Conservation (phyloP, 2,329 filamentous ascomycete genomes). For the Phoma sp. region DNA sequence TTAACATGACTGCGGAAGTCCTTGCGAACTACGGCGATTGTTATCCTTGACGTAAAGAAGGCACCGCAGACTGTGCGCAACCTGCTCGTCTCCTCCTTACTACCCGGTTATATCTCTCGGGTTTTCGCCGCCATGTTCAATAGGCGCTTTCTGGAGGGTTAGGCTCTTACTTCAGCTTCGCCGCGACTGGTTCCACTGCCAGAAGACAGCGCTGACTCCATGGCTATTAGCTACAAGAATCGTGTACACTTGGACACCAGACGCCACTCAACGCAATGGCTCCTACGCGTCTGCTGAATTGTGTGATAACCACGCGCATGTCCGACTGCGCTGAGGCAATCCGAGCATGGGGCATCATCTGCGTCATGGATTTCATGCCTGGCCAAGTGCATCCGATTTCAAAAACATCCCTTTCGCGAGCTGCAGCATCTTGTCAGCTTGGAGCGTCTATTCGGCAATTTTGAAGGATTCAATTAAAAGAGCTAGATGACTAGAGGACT, state of each 20-base stretch:
- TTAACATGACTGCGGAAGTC: background rate
- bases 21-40: background rate
- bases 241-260: constrained; percentile 16
- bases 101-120: background rate
- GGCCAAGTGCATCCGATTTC: background rate
- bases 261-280: background rate
- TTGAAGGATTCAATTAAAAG: too few relatives aligned
- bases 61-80: background rate
- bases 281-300: background rate
- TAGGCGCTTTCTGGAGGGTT: background rate
- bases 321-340: constrained; percentile 9
- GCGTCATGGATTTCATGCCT: constrained; percentile 7
- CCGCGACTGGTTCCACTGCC: background rate
- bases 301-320: background rate
- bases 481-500: too few relatives aligned
- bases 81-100: background rate
- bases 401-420: background rate
- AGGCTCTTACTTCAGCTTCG: background rate
- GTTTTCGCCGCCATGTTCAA: constrained; percentile 5
- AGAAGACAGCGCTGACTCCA: background rate
- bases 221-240: background rate
- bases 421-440: too few relatives aligned
- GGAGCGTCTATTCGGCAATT: too few relatives aligned
- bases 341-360: constrained; percentile 17
- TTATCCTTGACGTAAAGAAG: background rate